These are phyloP conservation scores for Globisporangium apiculatum DNA, from an alignment of 352 stramenopile species.

Conservation along the genomic window DNA sequence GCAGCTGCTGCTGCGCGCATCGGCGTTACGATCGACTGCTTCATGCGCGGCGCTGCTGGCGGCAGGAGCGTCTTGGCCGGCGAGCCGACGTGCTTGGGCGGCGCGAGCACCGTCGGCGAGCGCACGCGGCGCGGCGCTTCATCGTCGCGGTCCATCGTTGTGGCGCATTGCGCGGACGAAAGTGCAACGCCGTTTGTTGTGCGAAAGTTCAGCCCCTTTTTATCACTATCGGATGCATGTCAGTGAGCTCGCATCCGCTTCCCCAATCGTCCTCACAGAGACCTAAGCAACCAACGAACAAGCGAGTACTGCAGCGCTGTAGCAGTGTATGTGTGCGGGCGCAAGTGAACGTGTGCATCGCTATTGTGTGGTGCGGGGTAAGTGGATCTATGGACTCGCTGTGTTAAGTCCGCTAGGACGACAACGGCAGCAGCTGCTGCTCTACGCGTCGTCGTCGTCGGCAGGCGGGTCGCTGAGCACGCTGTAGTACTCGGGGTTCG, in stretches of 20 bases:
- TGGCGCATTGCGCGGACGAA: not conserved
- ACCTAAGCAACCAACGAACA: too few species aligned
- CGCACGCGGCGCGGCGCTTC: slow-evolving; percentile 1
- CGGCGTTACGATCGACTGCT: slow-evolving; percentile 6
- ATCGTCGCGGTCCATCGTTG: slow-evolving; percentile 5
- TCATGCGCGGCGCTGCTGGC: slow-evolving; percentile 2
- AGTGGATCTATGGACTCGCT: too few species aligned
- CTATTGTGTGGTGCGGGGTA: too few species aligned
- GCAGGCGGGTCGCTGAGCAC: slow-evolving; percentile 58
- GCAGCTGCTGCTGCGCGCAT: not conserved
- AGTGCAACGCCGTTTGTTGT: not conserved
- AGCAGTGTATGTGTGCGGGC: too few species aligned
- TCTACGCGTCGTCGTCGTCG: slow-evolving; percentile 25
- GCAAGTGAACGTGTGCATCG: too few species aligned
- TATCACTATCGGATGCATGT: too few species aligned
- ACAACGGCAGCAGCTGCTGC: too few species aligned
- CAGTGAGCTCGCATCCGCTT: too few species aligned
- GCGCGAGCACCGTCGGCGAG: not conserved
- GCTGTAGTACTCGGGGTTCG: slow-evolving; percentile 86
- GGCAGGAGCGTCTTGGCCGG: slow-evolving; percentile 1
- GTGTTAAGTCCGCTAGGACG: too few species aligned
- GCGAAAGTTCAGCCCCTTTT: too few species aligned
- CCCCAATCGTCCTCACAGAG: too few species aligned
- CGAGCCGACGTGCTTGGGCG: slow-evolving; percentile 4
- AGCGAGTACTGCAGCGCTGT: too few species aligned